Evolutionary conservation across 2,329 filamentous ascomycete species (phyloP), one percentile per base, ranked within the genome.

Genomic region (Aspergillus novoparasiticus): DNA sequence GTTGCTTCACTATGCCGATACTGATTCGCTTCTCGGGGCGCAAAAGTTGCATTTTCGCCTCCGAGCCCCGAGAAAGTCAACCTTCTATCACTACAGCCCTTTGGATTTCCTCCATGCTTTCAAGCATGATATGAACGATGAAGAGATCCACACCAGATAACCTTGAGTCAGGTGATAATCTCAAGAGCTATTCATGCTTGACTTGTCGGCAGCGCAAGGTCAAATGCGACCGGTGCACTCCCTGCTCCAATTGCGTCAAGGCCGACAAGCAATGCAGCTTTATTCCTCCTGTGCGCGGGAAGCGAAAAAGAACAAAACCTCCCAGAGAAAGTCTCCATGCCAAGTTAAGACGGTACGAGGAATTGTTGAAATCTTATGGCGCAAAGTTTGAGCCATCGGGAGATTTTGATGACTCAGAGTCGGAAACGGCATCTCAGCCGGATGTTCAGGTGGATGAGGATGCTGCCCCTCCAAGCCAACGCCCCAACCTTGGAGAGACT

Each of bases 151-250:
- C 39, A 59, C 23, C 65, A 45, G 36, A 68, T 71, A 19, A 62
- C 69, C 3, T 64, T 74, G 14, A 69, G 23, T 5, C 45, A 12
- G 23, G n/a, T 2, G 3, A 4, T 32, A 11, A 30, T 51, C 14
- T 11, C 2, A 51, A 51, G 19, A 32, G 6, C n/a, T 51, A 51
- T 19, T 51, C 85, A 43, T 94, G 91, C 71, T 83, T 92, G 16
- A 82, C 89, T 23, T 94, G 91, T 72, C 90, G 93, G 73, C 89
- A 65, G n/a, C 66, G 68, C 51, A 70, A 70, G 48, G 46, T 67
- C 45, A 68, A 67, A 54, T 68, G 66, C 54, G 68, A 69, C 56
- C 68, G 65, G 50, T 58, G 66, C 34, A 61, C 62, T 39, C 68
- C 67, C 6, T 70, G 66, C 54, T 68, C 62, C n/a, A 68, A 66